A percentile compares a stretch with the other conserved stretches of the same genome.
phyloP scores from a whole-genome alignment of 176 grass and related monocot species.

The Poa pratensis region DNA sequence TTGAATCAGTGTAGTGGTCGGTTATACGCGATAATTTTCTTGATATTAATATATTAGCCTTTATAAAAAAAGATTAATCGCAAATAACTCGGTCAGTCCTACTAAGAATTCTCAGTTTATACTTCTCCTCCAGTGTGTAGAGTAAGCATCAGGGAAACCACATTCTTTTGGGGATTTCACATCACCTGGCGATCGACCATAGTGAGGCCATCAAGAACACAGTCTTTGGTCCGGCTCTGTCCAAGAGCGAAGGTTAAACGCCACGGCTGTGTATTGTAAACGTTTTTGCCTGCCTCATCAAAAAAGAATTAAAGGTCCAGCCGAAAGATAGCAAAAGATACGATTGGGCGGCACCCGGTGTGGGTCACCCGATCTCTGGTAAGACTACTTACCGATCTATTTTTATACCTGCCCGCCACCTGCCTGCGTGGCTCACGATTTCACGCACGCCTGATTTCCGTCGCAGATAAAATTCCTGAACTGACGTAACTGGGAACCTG shows the following conservation, averaged over 20 bases:
- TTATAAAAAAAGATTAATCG: too few species aligned
- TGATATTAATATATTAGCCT: too few species aligned
- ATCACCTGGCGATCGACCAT: neutral
- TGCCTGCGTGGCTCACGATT: neutral
- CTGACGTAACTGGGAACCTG: neutral
- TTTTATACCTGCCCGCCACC: too few species aligned
- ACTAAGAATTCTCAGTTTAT: neutral
- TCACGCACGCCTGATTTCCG: neutral
- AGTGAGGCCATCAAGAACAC: neutral
- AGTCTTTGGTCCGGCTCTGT: neutral
- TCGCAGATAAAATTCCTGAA: neutral
- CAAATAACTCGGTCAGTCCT: neutral
- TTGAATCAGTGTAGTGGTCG: too few species aligned
- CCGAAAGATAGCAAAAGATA: constrained; percentile 1
- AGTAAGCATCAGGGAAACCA: neutral
- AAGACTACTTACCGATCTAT: too few species aligned
- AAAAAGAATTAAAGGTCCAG: neutral
- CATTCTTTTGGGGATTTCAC: neutral
- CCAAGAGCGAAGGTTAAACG: neutral
- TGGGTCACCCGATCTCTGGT: neutral
- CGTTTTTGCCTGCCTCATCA: neutral
- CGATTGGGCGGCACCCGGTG: neutral
- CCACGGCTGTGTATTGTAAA: neutral
- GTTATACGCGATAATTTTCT: too few species aligned
- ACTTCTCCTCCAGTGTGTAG: neutral